Evolutionary conservation across 164 flowering plant species (phyloP).

Genomic region (Magnolia changhungtana): DNA sequence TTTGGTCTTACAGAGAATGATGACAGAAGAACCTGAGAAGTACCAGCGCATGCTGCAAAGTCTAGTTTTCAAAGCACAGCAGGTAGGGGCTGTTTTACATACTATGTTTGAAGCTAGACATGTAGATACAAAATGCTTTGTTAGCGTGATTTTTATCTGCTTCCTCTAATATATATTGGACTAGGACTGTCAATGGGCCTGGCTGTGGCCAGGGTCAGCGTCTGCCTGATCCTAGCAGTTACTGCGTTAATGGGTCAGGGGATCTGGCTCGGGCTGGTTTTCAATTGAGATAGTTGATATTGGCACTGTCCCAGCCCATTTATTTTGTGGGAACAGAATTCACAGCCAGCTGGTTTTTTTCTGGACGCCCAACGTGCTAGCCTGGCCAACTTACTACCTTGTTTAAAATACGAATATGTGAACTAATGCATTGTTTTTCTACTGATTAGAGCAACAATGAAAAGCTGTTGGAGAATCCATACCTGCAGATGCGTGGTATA

Average conservation of each 20-base stretch:
- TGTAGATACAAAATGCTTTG: not conserved
- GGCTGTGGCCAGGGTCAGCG: no score
- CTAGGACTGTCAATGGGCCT: not conserved
- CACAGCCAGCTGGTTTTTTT: no score
- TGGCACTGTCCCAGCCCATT: no score
- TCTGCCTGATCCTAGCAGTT: no score
- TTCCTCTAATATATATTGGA: not conserved
- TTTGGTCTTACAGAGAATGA: slow-evolving; percentile 73
- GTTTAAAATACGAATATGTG: no score
- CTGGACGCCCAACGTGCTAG: no score
- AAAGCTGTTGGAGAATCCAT: slow-evolving; percentile 94
- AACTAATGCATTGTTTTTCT: not conserved
- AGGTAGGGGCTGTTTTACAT: slow-evolving; percentile 40
- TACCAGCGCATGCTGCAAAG: slow-evolving; percentile 86
- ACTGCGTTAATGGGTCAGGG: no score
- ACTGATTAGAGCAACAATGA: slow-evolving; percentile 91
- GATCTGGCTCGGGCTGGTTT: no score
- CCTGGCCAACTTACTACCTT: not conserved
- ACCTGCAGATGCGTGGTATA: slow-evolving; percentile 97
- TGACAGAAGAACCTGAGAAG: slow-evolving; percentile 91
- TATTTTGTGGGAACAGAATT: no score
- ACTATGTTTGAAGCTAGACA: not conserved
- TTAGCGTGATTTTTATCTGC: not conserved
- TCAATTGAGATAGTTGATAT: no score
- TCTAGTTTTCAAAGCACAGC: slow-evolving; percentile 91